These are phyloP conservation scores for Saprolegnia parasitica DNA, from an alignment of 352 stramenopile species.

Conservation along the genomic window DNA sequence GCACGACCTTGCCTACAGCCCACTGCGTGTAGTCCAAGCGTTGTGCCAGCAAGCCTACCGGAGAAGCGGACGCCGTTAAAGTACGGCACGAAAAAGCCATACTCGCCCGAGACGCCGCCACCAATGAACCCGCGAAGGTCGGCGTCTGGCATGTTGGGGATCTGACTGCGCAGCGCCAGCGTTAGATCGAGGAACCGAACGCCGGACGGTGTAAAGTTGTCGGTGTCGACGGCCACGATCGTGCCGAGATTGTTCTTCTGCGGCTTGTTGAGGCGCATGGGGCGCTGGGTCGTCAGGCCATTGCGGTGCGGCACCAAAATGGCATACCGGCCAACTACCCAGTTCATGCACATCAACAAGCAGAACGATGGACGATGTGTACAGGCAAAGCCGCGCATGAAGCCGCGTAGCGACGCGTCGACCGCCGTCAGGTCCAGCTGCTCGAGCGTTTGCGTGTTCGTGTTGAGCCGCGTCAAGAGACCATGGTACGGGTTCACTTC, in stretches of 20 bases:
- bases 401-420: constrained; percentile 51
- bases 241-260: constrained; percentile 49
- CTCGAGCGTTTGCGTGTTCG: constrained; percentile 57
- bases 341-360: background rate
- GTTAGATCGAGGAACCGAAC: constrained; percentile 58
- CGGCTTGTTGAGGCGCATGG: constrained; percentile 16
- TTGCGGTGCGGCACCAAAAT: constrained; percentile 56
- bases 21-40: background rate
- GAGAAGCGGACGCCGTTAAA: constrained; percentile 64
- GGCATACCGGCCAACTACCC: constrained; percentile 41
- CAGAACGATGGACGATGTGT: constrained; percentile 29
- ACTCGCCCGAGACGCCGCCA: constrained; percentile 67
- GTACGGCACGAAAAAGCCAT: constrained; percentile 73
- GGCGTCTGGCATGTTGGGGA: constrained; percentile 54
- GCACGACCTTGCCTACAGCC: constrained; percentile 47
- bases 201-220: constrained; percentile 45
- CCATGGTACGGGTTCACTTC: constrained; percentile 60
- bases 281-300: background rate
- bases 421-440: constrained; percentile 49
- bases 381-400: constrained; percentile 68
- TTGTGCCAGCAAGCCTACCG: constrained; percentile 20
- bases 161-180: constrained; percentile 50
- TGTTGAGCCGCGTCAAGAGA: constrained; percentile 51
- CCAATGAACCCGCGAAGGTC: constrained; percentile 63
- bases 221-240: constrained; percentile 65